Evolutionary conservation across 2,329 filamentous ascomycete species (phyloP).

Genomic region (Leptographium wingfieldii): DNA sequence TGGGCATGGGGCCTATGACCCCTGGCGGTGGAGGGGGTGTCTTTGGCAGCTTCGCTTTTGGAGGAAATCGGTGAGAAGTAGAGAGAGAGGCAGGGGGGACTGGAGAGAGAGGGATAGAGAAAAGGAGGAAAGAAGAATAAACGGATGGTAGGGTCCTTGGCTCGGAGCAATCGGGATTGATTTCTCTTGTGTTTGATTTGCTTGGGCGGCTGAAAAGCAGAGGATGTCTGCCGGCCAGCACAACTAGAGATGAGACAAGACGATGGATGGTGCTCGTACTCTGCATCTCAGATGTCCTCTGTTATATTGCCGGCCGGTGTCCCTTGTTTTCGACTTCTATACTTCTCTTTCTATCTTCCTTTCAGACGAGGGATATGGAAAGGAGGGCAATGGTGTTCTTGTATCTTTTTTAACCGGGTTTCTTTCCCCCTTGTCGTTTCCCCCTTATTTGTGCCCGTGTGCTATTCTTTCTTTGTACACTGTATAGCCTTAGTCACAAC

Average conservation of each 20-base stretch:
- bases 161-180: background rate
- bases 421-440: background rate
- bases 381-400: background rate
- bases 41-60: conserved; percentile 60
- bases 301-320: no score
- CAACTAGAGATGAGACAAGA: background rate
- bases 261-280: background rate
- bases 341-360: background rate
- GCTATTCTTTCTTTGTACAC: background rate
- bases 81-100: background rate
- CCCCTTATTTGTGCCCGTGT: background rate
- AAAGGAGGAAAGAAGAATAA: background rate
- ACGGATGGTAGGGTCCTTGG: background rate
- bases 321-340: background rate
- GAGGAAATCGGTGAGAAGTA: conserved; percentile 9
- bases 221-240: background rate
- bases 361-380: background rate
- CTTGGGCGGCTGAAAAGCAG: background rate
- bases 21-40: conserved; percentile 63
- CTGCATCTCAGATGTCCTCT: no score
- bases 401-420: background rate
- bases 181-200: background rate
- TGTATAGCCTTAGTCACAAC: background rate
- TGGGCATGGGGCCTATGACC: conserved; percentile 59
- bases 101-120: background rate